These are phyloP conservation scores for Fonsecaea monophora DNA, from an alignment of 2,329 filamentous ascomycete genomes.

Conservation along the genomic window DNA sequence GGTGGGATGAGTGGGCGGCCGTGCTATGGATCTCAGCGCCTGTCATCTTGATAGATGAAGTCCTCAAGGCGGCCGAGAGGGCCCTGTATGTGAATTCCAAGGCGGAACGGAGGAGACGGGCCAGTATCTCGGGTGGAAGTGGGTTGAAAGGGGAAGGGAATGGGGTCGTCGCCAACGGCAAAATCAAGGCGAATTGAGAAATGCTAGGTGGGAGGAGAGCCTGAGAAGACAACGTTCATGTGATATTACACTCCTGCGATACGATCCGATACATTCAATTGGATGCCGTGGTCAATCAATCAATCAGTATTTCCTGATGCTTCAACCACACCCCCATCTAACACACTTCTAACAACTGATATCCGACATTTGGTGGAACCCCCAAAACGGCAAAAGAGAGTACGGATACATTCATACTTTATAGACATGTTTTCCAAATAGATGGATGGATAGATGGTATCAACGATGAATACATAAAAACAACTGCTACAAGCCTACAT, in stretches of 20 bases:
- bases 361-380: too few species aligned
- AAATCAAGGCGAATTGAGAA: slow-evolving; percentile 38
- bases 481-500: too few species aligned
- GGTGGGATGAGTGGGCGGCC: slow-evolving; percentile 88
- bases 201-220: background rate
- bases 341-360: too few species aligned
- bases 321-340: too few species aligned
- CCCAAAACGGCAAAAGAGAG: background rate
- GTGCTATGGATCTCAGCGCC: slow-evolving; percentile 87
- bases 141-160: slow-evolving; percentile 17
- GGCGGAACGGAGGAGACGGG: slow-evolving; percentile 12
- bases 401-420: background rate
- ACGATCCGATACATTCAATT: background rate
- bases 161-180: slow-evolving; percentile 38
- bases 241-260: background rate
- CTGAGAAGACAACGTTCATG: background rate
- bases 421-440: background rate
- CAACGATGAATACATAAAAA: too few species aligned
- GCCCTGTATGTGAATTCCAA: slow-evolving; percentile 58
- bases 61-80: slow-evolving; percentile 79
- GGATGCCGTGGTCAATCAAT: background rate
- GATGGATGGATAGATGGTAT: background rate
- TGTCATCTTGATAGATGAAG: slow-evolving; percentile 86
- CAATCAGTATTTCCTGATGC: too few species aligned
- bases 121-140: slow-evolving; percentile 8